phyloP scores from a whole-genome alignment of 176 grass and related monocot species.

The Triticum dicoccoides region DNA sequence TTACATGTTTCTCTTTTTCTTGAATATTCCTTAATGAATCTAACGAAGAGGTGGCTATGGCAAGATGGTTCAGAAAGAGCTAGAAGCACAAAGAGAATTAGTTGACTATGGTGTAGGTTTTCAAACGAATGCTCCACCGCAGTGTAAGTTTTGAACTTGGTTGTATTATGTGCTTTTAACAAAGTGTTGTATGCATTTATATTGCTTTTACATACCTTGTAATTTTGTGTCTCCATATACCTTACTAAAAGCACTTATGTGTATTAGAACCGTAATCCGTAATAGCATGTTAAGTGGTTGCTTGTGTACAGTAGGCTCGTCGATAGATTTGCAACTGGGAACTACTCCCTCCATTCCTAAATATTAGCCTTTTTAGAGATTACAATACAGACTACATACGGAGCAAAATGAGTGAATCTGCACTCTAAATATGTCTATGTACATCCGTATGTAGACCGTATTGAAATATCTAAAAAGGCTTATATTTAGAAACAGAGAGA shows the following conservation, averaged over 20 bases:
- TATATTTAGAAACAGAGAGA: no score
- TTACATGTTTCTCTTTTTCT: background rate
- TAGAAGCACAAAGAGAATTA: conserved; percentile 90
- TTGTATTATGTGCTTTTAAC: background rate
- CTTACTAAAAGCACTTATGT: background rate
- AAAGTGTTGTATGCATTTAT: background rate
- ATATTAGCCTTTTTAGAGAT: no score
- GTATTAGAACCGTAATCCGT: background rate
- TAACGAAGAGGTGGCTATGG: conserved; percentile 89
- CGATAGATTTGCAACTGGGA: background rate
- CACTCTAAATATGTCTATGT: no score
- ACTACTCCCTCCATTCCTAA: no score
- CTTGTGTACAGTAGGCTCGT: background rate
- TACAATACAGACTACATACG: no score
- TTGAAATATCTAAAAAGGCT: no score
- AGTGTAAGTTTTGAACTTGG: conserved; percentile 39
- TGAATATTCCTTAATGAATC: conserved; percentile 43
- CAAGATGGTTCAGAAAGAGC: conserved; percentile 94
- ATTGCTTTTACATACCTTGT: background rate
- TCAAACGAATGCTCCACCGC: conserved; percentile 45
- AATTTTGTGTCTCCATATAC: background rate
- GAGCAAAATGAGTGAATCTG: no score
- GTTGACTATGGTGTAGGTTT: conserved; percentile 86
- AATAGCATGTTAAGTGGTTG: background rate
- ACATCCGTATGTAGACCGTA: no score